Conservation (phyloP, 352 stramenopile genomes). For the Blastocystis sp. region DNA sequence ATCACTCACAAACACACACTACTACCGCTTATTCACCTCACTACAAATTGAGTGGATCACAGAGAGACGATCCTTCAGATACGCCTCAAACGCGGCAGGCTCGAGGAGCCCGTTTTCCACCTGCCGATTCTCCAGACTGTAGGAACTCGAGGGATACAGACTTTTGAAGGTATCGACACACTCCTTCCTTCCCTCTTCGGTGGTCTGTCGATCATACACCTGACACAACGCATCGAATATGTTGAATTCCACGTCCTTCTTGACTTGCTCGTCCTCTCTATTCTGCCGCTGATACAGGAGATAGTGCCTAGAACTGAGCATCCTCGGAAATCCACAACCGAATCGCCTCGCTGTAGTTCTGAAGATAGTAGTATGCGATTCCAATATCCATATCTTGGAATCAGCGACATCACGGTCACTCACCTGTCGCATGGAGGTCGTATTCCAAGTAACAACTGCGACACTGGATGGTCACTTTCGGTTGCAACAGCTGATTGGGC, state of each 20-base stretch:
- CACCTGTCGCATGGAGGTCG: background rate
- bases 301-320: conserved; percentile 1
- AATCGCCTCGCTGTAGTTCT: conserved; percentile 5
- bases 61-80: background rate
- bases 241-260: conserved; percentile 2
- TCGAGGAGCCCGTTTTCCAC: background rate
- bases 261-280: background rate
- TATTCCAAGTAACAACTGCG: background rate
- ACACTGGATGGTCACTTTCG: background rate
- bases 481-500: background rate
- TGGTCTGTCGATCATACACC: background rate
- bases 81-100: background rate
- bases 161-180: background rate
- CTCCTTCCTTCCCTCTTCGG: background rate
- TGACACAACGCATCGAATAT: background rate
- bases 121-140: background rate
- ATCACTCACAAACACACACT: too few species aligned
- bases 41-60: background rate
- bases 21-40: background rate
- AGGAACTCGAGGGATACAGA: background rate
- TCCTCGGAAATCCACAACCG: background rate
- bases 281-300: background rate
- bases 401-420: background rate
- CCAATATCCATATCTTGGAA: conserved; percentile 30
- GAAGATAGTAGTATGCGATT: conserved; percentile 11